Base-by-base conservation (phyloP, 306 rosid genomes). In the Cercis canadensis region DNA sequence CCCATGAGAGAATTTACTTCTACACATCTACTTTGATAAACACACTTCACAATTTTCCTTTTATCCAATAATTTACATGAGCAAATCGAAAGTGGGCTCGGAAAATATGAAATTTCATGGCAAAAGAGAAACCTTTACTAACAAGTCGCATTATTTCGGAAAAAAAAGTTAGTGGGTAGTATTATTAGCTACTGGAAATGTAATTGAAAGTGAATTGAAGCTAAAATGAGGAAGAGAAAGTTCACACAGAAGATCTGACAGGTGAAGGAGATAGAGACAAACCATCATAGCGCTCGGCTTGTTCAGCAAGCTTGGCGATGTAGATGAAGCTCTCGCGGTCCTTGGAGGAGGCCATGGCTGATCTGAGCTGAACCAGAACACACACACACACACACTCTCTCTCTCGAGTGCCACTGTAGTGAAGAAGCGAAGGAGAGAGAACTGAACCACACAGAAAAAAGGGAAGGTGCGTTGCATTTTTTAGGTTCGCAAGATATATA, bases 221-320 rank as follows among this genome's bases (percentile, higher is more conserved):
- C 24, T 18, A 61, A 67, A 66, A 65, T 44, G 65, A 59, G 18
- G n/a, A 12, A 70, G 55, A 8, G 6, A 58, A 34, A 11, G 45
- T 40, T 40, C 16, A 62, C 11, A 71, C 40, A 39, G 47, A 19
- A 55, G 36, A 57, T 65, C 19, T 14, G 44, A 45, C 11, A 37
- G 17, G 3, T 31, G 73, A 37, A 59, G 40, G 67, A 70, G 64
- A 72, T 40, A 65, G 66, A 70, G 70, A 59, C 8, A 50, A n/a
- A 82, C 86, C 86, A 16, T 77, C 80, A 39, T 82, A 82, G 54
- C 82, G 86, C 54, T 77, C 82, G 29, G 85, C 69, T 67, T 76
- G 76, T 24, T 81, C 82, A 12, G 82, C 76, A 4, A 81, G 45
- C 61, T 73, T 77, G 56, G 86, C 86, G 17, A 44, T 41, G 65